Conservation (phyloP, 768 basidiomycete species). For the Clitopilus passeckerianus region DNA sequence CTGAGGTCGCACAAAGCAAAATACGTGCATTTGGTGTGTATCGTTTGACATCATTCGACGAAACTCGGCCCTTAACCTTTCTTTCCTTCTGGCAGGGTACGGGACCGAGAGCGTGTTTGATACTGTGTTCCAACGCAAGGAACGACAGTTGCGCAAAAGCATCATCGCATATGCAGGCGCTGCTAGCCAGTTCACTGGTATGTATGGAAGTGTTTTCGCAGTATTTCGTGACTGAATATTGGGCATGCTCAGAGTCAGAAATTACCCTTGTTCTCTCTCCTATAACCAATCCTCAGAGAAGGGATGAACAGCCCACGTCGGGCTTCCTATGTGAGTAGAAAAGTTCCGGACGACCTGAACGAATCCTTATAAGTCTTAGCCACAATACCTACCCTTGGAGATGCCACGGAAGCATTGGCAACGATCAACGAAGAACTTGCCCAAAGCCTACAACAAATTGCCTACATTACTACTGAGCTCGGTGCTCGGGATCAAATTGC, state of each 20-base stretch:
- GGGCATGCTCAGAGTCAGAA: slow-evolving; percentile 49
- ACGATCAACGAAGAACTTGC: slow-evolving; percentile 58
- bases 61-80: not conserved
- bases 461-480: slow-evolving; percentile 65
- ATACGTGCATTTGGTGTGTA: slow-evolving; percentile 49
- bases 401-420: slow-evolving; percentile 63
- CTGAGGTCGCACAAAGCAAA: slow-evolving; percentile 53
- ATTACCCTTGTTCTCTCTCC: slow-evolving; percentile 71
- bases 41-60: not conserved
- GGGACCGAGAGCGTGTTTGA: slow-evolving; percentile 57
- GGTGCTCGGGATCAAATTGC: slow-evolving; percentile 66
- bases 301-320: slow-evolving; percentile 46
- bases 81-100: slow-evolving; percentile 32
- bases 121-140: slow-evolving; percentile 46
- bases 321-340: slow-evolving; percentile 51
- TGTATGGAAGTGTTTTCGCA: slow-evolving; percentile 5
- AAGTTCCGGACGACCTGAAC: not conserved
- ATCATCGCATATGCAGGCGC: slow-evolving; percentile 65
- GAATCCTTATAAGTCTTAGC: slow-evolving; percentile 32
- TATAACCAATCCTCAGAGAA: slow-evolving; percentile 48
- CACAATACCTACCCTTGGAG: slow-evolving; percentile 72
- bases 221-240: not conserved
- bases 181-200: slow-evolving; percentile 69
- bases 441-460: slow-evolving; percentile 58
- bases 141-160: slow-evolving; percentile 54